Evolutionary conservation across 768 basidiomycete species (phyloP), one percentile per base, ranked within the genome.

Genomic region (Lactarius psammicola): DNA sequence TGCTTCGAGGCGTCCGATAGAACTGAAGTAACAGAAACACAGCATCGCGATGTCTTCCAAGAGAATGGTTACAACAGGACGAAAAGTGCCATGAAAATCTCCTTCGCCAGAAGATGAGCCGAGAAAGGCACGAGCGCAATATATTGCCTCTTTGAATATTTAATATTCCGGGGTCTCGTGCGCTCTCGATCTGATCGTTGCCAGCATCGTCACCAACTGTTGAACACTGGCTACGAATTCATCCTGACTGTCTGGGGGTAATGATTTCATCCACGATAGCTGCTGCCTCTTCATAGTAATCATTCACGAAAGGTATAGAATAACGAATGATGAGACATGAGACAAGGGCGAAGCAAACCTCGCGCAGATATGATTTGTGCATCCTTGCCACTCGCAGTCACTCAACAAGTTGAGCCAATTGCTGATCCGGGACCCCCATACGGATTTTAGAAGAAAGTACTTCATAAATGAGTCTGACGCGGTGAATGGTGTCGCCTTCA

Each of bases 51-150:
- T 4, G 9, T 10, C 10, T 11, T 46, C 3, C 44, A 23, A 13
- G n/a, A 5, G 5, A 20, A 8, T 2, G 7, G 1, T 20, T 3
- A 42, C 0, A 10, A 2, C 0, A n/a, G 20, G 8, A 36, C 9
- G 36, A 36, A 36, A 1, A 9, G 4, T 1, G n/a, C n/a, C n/a
- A n/a, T n/a, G n/a, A n/a, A n/a, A n/a, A n/a, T n/a, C n/a, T n/a
- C 23, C 44, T 7, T 10, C 1, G 44, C 1, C 46, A 49, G n/a
- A 13, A 49, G n/a, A 49, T 20, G 46, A 49, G 23, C 4, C 11
- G n/a, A 13, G 11, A 10, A 23, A 23, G 46, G 10, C 11, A 11
- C 23, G 20, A 9, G 40, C 6, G 40, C 40, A 23, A 49, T 49
- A 49, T 23, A 49, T 23, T 49, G 46, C 46, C n/a, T 49, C 46